A percentile compares a stretch with the other conserved stretches of the same genome.
phyloP scores from a whole-genome alignment of 106 monocot species.

The Alisma plantagoaquatica region DNA sequence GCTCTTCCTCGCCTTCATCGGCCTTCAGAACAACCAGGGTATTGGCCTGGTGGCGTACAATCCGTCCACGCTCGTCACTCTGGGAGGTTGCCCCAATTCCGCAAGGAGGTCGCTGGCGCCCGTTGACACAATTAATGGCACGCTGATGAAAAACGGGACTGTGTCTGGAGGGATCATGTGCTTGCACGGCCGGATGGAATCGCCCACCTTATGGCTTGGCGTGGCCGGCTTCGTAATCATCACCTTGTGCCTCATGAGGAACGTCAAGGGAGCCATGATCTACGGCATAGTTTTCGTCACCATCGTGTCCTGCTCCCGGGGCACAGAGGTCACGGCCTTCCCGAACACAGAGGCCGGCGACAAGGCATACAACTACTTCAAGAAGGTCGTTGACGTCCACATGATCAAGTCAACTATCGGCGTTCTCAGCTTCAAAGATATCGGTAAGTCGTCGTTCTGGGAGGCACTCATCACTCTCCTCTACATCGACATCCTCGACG shows the following conservation, averaged over 20 bases:
- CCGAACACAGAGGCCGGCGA: conserved; percentile 39
- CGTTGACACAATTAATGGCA: conserved; percentile 40
- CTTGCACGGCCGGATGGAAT: conserved; percentile 42
- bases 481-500: conserved; percentile 64
- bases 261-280: conserved; percentile 68
- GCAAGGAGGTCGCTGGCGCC: conserved; percentile 44
- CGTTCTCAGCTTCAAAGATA: conserved; percentile 39
- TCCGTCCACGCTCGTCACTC: conserved; percentile 49
- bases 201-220: conserved; percentile 63
- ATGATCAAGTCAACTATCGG: conserved; percentile 47
- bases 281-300: conserved; percentile 70
- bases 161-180: conserved; percentile 45
- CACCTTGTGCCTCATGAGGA: conserved; percentile 49
- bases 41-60: conserved; percentile 49
- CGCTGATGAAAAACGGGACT: conserved; percentile 33
- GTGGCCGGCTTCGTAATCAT: conserved; percentile 53
- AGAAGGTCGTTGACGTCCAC: conserved; percentile 59
- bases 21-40: conserved; percentile 49
- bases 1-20: conserved; percentile 62
- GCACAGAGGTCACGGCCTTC: conserved; percentile 49
- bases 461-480: conserved; percentile 57
- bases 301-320: conserved; percentile 57
- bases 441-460: conserved; percentile 40
- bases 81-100: conserved; percentile 37
- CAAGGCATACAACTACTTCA: conserved; percentile 43